Conservation (phyloP, 2,329 filamentous ascomycete species). For the Hypocreales sp. region DNA sequence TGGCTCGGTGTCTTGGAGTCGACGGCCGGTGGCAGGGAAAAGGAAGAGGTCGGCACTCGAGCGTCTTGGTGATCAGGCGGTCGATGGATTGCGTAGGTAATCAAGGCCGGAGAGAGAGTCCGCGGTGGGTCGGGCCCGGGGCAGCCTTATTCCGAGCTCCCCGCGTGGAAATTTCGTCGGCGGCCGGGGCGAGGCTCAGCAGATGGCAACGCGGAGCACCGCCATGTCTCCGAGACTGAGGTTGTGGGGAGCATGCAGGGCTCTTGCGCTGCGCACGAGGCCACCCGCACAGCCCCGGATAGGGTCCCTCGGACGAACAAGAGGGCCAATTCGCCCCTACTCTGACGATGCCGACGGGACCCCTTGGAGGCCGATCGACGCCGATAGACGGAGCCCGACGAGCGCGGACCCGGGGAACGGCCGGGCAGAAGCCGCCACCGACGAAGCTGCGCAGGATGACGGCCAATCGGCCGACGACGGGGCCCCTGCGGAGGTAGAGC, state of each 20-base stretch:
- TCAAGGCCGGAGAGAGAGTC: too few species aligned
- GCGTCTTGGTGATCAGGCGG: too few species aligned
- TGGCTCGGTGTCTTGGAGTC: too few species aligned
- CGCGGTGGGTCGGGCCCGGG: slow-evolving; percentile 1
- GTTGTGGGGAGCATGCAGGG: slow-evolving; percentile 18
- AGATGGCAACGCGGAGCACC: too few species aligned
- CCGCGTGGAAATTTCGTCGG: slow-evolving; percentile 5
- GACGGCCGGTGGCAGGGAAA: too few species aligned
- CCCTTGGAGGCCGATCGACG: slow-evolving; percentile 8
- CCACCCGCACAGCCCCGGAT: slow-evolving; percentile 9
- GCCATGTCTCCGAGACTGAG: slow-evolving; percentile 18
- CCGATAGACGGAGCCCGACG: slow-evolving; percentile 2
- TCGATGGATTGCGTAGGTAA: too few species aligned
- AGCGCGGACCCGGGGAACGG: neutral
- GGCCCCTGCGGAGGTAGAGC: slow-evolving; percentile 1
- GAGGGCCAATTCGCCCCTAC: slow-evolving; percentile 11
- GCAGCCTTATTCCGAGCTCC: slow-evolving; percentile 6
- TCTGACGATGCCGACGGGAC: slow-evolving; percentile 16
- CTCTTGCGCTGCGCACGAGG: slow-evolving; percentile 14
- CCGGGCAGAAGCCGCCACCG: neutral
- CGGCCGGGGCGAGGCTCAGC: too few species aligned
- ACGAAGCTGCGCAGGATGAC: neutral
- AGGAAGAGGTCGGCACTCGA: too few species aligned
- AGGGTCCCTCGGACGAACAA: slow-evolving; percentile 8
- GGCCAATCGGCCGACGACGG: neutral